These are phyloP conservation scores for Begonia fuchsioides DNA, from an alignment of 306 rosid species.

Conservation along the genomic window DNA sequence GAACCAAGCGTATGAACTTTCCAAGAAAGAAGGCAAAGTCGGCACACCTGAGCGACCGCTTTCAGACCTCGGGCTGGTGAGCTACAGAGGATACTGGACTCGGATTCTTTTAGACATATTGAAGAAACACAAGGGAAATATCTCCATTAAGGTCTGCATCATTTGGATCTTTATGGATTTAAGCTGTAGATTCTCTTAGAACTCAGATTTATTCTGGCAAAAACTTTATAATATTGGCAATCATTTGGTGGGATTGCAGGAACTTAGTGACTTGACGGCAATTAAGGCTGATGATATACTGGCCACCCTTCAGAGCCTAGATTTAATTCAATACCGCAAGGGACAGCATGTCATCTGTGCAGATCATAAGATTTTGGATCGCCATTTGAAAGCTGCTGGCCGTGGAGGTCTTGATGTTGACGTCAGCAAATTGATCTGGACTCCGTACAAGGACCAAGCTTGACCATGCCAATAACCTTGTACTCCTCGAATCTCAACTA, in stretches of 20 bases:
- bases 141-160: constrained; percentile 83
- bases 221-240: too few relatives aligned
- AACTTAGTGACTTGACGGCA: constrained; percentile 99
- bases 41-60: constrained; percentile 99
- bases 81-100: constrained; percentile 99
- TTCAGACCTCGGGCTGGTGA: constrained; percentile 87
- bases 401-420: constrained; percentile 95
- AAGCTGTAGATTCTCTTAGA: too few relatives aligned
- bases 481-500: too few relatives aligned
- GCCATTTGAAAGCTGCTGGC: constrained; percentile 95
- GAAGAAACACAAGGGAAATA: constrained; percentile 94
- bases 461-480: too few relatives aligned
- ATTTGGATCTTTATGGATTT: too few relatives aligned
- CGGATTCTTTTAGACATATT: constrained; percentile 87
- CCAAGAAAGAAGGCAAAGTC: constrained; percentile 94
- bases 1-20: constrained; percentile 83
- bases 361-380: constrained; percentile 92
- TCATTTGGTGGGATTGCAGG: constrained; percentile 25
- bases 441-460: constrained; percentile 86
- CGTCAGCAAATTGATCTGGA: constrained; percentile 90
- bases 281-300: constrained; percentile 93
- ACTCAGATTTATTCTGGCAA: too few relatives aligned
- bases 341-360: constrained; percentile 99
- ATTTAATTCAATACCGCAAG: constrained; percentile 90
- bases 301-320: constrained; percentile 73